phyloP scores from a whole-genome alignment of 2,329 filamentous ascomycete species.

The Reticulascus tulasneorum region DNA sequence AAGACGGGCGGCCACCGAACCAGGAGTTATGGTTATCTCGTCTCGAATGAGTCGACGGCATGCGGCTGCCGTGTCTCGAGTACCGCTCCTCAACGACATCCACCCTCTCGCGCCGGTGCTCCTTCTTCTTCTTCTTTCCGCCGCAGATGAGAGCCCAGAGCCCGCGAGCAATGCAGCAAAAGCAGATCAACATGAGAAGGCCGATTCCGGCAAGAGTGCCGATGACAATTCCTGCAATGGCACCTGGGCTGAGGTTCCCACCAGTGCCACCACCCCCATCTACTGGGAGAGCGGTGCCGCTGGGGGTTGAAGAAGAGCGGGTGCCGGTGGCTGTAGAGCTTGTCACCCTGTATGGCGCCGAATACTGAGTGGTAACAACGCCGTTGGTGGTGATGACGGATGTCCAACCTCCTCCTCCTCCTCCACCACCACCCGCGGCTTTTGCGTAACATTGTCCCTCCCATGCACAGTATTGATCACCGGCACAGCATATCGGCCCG shows the following conservation, averaged over 20 bases:
- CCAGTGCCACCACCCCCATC: constrained; percentile 27
- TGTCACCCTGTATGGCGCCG: constrained; percentile 47
- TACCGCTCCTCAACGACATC: constrained; percentile 63
- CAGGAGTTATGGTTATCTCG: constrained; percentile 55
- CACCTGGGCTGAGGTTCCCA: constrained; percentile 60
- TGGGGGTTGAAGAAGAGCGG: constrained; percentile 47
- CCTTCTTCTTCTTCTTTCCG: constrained; percentile 46
- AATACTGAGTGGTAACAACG: constrained; percentile 52
- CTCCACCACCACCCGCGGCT: constrained; percentile 22
- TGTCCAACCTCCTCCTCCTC: constrained; percentile 25
- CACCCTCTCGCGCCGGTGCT: constrained; percentile 46
- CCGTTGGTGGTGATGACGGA: constrained; percentile 42
- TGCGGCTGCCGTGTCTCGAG: constrained; percentile 41
- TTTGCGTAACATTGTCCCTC: constrained; percentile 54
- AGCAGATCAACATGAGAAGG: constrained; percentile 66
- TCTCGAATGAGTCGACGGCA: constrained; percentile 36
- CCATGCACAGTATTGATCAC: constrained; percentile 62
- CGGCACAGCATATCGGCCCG: constrained; percentile 66
- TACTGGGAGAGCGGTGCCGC: constrained; percentile 48
- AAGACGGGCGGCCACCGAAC: constrained; percentile 45
- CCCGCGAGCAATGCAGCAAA: constrained; percentile 66
- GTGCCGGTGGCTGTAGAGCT: constrained; percentile 50
- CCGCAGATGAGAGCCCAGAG: constrained; percentile 63
- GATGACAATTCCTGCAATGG: constrained; percentile 78
- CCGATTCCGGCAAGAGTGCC: constrained; percentile 64